phyloP scores from a whole-genome alignment of 768 basidiomycete species.

The Amanita muscaria region DNA sequence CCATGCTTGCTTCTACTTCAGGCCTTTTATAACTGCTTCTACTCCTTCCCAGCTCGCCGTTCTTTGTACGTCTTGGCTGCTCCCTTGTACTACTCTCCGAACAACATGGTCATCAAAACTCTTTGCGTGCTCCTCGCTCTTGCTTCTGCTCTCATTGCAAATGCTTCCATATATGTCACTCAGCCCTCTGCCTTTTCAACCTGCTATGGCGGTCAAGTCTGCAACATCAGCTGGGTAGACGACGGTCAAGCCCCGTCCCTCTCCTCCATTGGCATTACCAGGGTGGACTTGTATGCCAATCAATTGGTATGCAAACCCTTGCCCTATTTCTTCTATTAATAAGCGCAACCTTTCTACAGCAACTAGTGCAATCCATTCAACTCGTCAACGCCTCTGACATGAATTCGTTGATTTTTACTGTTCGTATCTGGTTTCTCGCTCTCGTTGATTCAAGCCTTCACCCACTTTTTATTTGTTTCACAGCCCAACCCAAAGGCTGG shows the following conservation, averaged over 20 bases:
- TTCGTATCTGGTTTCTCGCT: not conserved
- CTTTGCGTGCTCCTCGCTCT: not conserved
- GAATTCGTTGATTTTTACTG: conserved; percentile 4
- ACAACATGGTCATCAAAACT: no score
- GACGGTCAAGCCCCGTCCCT: conserved; percentile 3
- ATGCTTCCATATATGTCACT: conserved; percentile 5
- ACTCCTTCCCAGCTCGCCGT: no score
- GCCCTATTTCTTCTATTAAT: not conserved
- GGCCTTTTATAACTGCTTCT: no score
- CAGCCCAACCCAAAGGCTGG: conserved; percentile 7
- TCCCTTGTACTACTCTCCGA: no score
- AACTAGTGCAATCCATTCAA: conserved; percentile 7
- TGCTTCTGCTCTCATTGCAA: not conserved
- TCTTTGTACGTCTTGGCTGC: no score
- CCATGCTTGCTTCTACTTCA: not conserved
- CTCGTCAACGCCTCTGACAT: not conserved
- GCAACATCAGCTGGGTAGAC: conserved; percentile 3
- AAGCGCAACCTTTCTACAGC: not conserved
- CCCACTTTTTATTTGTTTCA: not conserved
- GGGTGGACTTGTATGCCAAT: conserved; percentile 2
- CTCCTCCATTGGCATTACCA: not conserved
- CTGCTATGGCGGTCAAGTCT: conserved; percentile 5
- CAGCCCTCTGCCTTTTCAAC: not conserved
- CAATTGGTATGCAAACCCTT: not conserved
- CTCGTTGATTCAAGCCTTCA: no score